Evolutionary conservation across 768 basidiomycete species (phyloP).

Genomic region (Collybia sordida): DNA sequence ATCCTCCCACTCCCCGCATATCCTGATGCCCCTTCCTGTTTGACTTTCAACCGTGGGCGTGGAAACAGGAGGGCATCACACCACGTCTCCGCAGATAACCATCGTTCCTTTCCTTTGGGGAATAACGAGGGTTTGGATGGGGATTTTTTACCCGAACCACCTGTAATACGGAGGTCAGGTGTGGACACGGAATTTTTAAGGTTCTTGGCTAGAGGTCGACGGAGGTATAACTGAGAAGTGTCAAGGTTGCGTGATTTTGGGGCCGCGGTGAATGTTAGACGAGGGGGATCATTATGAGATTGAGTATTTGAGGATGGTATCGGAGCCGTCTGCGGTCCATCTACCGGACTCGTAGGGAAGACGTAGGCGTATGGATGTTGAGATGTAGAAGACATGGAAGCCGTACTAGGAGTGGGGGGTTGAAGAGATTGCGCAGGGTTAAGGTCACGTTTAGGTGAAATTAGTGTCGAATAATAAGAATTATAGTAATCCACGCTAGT

Average conservation of each 20-base stretch:
- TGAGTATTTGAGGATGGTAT: constrained; percentile 13
- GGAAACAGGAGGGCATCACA: constrained; percentile 81
- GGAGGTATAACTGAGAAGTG: constrained; percentile 3
- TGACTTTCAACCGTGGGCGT: constrained; percentile 65
- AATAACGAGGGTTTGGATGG: constrained; percentile 8
- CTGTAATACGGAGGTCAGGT: constrained; percentile 50
- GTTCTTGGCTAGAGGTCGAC: constrained; percentile 11
- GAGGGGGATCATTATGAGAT: constrained; percentile 22
- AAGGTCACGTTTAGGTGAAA: constrained; percentile 6
- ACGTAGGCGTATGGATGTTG: constrained; percentile 55
- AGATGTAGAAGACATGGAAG: constrained; percentile 24
- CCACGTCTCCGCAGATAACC: constrained; percentile 78
- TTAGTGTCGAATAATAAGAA: constrained; percentile 47
- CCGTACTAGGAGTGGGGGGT: constrained; percentile 6
- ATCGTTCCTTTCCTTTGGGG: constrained; percentile 54
- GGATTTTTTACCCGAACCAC: neutral
- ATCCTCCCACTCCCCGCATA: constrained; percentile 28
- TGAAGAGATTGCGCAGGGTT: constrained; percentile 6
- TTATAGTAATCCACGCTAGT: constrained; percentile 50
- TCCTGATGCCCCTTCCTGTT: constrained; percentile 24
- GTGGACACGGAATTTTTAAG: constrained; percentile 64
- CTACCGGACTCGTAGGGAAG: constrained; percentile 17
- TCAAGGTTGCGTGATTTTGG: constrained; percentile 11
- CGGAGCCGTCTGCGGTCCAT: constrained; percentile 13
- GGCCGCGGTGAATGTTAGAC: constrained; percentile 26